Percentiles rank a stretch among this genome's conserved stretches.
phyloP scores from a whole-genome alignment of 352 stramenopile species.

The Globisporangium canariense region DNA sequence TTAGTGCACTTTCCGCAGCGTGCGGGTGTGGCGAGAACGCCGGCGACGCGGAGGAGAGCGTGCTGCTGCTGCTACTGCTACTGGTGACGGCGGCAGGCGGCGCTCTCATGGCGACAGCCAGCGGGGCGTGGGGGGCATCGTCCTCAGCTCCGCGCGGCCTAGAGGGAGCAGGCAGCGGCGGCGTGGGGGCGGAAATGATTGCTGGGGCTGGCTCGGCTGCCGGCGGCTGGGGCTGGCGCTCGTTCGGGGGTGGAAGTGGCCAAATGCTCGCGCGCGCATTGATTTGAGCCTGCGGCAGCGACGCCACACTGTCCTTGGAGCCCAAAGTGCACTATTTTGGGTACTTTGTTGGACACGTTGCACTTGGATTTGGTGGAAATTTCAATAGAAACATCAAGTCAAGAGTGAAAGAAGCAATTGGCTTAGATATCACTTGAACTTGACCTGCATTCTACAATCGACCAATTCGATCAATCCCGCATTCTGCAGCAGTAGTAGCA shows the following conservation, averaged over 20 bases:
- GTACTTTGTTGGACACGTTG: not conserved
- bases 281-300: not conserved
- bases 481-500: not conserved
- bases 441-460: not conserved
- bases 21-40: conserved; percentile 10
- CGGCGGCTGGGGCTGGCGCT: conserved; percentile 7
- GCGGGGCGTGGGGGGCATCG: conserved; percentile 11
- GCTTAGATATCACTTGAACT: not conserved
- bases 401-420: not conserved
- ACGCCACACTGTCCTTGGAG: not conserved
- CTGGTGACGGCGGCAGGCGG: not conserved
- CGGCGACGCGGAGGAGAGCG: conserved; percentile 17
- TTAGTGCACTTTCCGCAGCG: conserved; percentile 20
- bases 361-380: not conserved
- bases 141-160: conserved; percentile 17
- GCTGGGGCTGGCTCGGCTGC: conserved; percentile 6
- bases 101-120: conserved; percentile 6
- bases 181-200: conserved; percentile 11
- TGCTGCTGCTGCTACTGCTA: not conserved
- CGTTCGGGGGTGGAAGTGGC: not conserved
- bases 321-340: not conserved
- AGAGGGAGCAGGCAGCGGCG: conserved; percentile 12
- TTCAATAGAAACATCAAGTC: not conserved
- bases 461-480: not conserved
- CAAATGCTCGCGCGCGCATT: conserved; percentile 1